Base-by-base conservation (phyloP, 2,329 filamentous ascomycete species). In the Macroventuria anomochaeta region DNA sequence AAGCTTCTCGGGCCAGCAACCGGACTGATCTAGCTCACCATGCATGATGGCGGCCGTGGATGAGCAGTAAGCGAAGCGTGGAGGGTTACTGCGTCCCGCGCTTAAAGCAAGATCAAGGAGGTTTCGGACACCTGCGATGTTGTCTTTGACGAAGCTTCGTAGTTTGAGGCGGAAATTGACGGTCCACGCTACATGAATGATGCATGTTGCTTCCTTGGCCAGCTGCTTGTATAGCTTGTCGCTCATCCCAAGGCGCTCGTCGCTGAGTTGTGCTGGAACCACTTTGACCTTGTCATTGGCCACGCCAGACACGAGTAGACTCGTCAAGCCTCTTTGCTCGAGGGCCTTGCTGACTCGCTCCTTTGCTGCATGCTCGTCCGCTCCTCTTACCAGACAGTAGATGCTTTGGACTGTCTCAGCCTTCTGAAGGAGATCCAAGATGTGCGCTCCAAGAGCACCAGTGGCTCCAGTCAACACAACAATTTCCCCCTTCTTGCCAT, bases 141-240 rank as follows among this genome's bases (percentile, higher is more conserved):
- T 80, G 56, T 83, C 79, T 32, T 76, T 76, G 40, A 79, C 78
- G 61, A 88, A 88, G 54, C 80, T 83, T 32, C 71, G 72, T 1
- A 88, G 74, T 3, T 80, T 78, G 46, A 85, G 75, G 21, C 80
- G 81, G 74, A 88, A 88, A 69, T 88, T 88, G 15, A 88, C 86
- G 2, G 81, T 78, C 86, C 86, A 88, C 17, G 85, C 85, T 7
- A 85, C 77, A 65, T 88, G 85, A 48, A 89, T 80, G 15, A 90
- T 76, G 2, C 79, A 68, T 1, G 81, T 82, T 1, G 77, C 71
- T 50, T 80, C 72, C 3, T 59, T 57, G 0, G 75, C 72, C 1
- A 87, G 64, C 2, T 67, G 54, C 2, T 70, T 52, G 63, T 83
- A 82, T 6, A 72, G 63, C 0, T 72, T 62, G 1, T 67, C 53